Evolutionary conservation across 495 filamentous ascomycete species (phyloP), one percentile per base, ranked within the genome.

Genomic region (Aspergillus haitiensis): DNA sequence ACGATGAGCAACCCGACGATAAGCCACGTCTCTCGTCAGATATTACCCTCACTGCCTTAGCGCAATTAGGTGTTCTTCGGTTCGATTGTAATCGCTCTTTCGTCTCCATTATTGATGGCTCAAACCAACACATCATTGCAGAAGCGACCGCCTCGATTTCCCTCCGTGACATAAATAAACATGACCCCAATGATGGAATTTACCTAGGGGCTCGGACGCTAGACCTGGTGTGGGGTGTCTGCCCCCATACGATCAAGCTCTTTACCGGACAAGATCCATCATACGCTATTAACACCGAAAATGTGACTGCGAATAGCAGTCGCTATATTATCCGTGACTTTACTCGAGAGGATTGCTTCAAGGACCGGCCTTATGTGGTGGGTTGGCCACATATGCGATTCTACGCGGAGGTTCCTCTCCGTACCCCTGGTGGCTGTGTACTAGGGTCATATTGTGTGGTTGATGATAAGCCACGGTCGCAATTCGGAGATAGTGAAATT

Each of bases 381-480:
- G 67, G 65, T 21, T 70, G 76, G 77, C 72, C 82, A 2, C 59
- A 71, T 47, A 67, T 78, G 44, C 75, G 70, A 15, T 90, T 86
- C 67, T 90, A 89, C 60, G 84, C 83, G 7, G 86, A 83, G 12
- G 84, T 85, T 2, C 86, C 87, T 0, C 74, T 90, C 8, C 72
- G 80, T 35, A 85, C 82, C 5, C 80, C 76, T 15, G 72, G 74
- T 16, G 87, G 86, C 10, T 78, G 84, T 49, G 79, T 82, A 7
- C 84, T 90, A 55, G 87, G 87, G 18, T 82, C 82, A 1, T 81
- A 84, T 58, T 85, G 82, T 52, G 75, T 88, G 10, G 69, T 86
- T 5, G 86, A 88, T 64, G 75, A 82, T 36, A 70, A 74, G 34
- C 80, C 83, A 7, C 72, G 79, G 8, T 60, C 64, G 9, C 62